Percentiles rank a stretch among this genome's conserved stretches.
Evolutionary conservation across 1,139 yeast genomes (phyloP).

Genomic region (Magnusiomyces clavatus): DNA sequence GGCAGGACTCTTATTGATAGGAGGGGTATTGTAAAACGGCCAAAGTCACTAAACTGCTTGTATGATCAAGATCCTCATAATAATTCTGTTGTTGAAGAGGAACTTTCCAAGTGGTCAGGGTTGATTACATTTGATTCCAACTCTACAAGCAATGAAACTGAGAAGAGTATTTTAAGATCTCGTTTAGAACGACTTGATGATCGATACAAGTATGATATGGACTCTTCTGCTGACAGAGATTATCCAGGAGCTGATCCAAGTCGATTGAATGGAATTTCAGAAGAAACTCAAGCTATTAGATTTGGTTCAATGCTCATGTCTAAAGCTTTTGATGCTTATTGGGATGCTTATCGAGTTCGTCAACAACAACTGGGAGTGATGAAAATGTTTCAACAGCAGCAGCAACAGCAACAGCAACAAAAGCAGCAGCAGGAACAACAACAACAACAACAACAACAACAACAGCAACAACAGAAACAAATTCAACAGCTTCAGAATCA

Average conservation of each 20-base stretch:
- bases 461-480: slow-evolving; percentile 16
- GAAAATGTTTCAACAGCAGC: slow-evolving; percentile 29
- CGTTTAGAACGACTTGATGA: slow-evolving; percentile 49
- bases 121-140: slow-evolving; percentile 7
- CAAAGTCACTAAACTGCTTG: slow-evolving; percentile 1
- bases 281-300: slow-evolving; percentile 80
- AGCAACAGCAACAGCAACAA: slow-evolving; percentile 22
- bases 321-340: slow-evolving; percentile 68
- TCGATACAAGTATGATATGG: slow-evolving; percentile 71
- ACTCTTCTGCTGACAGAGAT: slow-evolving; percentile 43
- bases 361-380: slow-evolving; percentile 37
- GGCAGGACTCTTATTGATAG: slow-evolving; percentile 71
- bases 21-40: slow-evolving; percentile 38
- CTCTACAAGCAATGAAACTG: slow-evolving; percentile 19
- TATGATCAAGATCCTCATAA: slow-evolving; percentile 1
- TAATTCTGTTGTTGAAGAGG: slow-evolving; percentile 25
- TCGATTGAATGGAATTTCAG: slow-evolving; percentile 69
- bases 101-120: slow-evolving; percentile 12
- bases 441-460: slow-evolving; percentile 19
- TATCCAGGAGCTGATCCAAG: slow-evolving; percentile 60
- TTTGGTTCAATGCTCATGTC: slow-evolving; percentile 88
- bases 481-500: slow-evolving; percentile 20
- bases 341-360: slow-evolving; percentile 43
- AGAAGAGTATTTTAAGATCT: slow-evolving; percentile 18
- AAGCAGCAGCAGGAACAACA: slow-evolving; percentile 26